Conservation (phyloP, 2,329 filamentous ascomycete species). For the Hypoxylon sp. region DNA sequence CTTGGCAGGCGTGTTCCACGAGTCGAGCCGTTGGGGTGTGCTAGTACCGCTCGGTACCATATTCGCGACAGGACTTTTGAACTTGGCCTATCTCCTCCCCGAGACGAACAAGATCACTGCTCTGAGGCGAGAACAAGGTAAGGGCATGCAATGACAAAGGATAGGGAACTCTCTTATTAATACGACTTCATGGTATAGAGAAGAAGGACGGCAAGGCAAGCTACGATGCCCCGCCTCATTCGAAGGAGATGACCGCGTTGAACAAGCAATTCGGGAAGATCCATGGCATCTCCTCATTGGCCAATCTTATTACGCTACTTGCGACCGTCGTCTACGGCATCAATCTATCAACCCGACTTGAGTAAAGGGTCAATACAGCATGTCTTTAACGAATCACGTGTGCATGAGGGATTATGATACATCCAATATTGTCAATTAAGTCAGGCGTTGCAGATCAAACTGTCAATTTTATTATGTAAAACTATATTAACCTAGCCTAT, state of each 20-base stretch:
- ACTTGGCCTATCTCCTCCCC: slow-evolving; percentile 79
- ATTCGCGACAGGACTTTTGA: slow-evolving; percentile 77
- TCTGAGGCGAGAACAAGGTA: slow-evolving; percentile 83
- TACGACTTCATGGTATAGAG: slow-evolving; percentile 62
- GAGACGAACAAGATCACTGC: slow-evolving; percentile 80
- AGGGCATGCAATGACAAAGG: slow-evolving; percentile 45
- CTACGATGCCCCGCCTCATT: slow-evolving; percentile 83
- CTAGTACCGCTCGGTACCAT: slow-evolving; percentile 77
- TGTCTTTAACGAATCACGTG: slow-evolving; percentile 27
- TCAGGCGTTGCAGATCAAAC: slow-evolving; percentile 20
- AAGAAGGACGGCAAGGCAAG: slow-evolving; percentile 90
- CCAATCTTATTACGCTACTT: slow-evolving; percentile 80
- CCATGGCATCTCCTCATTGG: slow-evolving; percentile 83
- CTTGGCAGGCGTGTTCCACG: slow-evolving; percentile 69
- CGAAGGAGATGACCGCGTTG: slow-evolving; percentile 82
- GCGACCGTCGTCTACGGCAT: slow-evolving; percentile 83
- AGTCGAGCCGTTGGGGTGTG: slow-evolving; percentile 72
- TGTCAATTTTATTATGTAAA: slow-evolving; percentile 34
- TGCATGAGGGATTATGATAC: slow-evolving; percentile 28
- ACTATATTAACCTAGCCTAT: slow-evolving; percentile 17
- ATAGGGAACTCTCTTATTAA: slow-evolving; percentile 35
- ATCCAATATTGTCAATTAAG: slow-evolving; percentile 2
- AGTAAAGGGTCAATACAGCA: slow-evolving; percentile 52
- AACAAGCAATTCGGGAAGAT: slow-evolving; percentile 84
- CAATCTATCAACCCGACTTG: slow-evolving; percentile 74